Evolutionary conservation across 805 yeast genomes (phyloP), one percentile per base, ranked within the genome.

Genomic region (Lachancea cidri): DNA sequence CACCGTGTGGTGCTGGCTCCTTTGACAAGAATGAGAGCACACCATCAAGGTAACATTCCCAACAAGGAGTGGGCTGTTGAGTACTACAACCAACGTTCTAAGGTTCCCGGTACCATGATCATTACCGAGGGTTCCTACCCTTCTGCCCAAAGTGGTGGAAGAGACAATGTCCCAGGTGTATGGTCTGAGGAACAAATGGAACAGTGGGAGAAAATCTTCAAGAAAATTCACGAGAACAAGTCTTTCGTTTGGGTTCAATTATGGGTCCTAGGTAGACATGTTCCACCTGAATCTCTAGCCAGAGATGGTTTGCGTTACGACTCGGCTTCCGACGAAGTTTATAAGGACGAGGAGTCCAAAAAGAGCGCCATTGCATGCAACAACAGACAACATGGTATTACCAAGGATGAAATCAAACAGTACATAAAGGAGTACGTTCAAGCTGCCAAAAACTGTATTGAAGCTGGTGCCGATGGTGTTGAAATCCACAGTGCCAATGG

Each of bases 401-500:
- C 60, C 29, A 50, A 49, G 35, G 53, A 46, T 24, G 68, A 58
- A 55, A 57, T 77, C 49, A 59, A 70, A 37, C 64, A 68, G 39
- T 65, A 65, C 43, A 62, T 69, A 17, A 46, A 60, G 30, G 67
- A 68, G 35, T 77, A 57, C 49, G 73, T 66, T 6, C 45, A 49
- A 2, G 76, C 78, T 31, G 79, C 82, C n/a, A 62, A 60, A 50
- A 60, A 58, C 35, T 44, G 64, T n/a, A 44, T 65, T 29, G 59
- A 50, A 11, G 60, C 62, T 14, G 70, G 68, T 35, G 69, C 70
- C 38, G 86, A 83, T 57, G 80, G 80, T 47, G 74, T 83, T 22
- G 86, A 83, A 60, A 62, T 83, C 36, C 88, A 81, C 57, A 67
- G 67, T 29, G 87, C 87, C 17, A 79, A 81, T 56, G 87, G 88